Conservation (phyloP, 495 filamentous ascomycete genomes). For the Penicillium soppii region DNA sequence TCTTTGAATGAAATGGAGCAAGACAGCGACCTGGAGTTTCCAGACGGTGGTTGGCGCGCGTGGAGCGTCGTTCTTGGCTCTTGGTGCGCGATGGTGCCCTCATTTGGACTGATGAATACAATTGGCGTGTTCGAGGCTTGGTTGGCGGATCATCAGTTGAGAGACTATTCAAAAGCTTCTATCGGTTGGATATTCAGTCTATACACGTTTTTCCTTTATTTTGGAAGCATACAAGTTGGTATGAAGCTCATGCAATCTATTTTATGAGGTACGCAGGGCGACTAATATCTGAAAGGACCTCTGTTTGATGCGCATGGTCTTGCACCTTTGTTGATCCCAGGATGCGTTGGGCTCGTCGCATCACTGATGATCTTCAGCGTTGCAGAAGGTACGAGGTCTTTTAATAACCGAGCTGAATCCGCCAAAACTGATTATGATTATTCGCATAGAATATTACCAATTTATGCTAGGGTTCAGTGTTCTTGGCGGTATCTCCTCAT, state of each 20-base stretch:
- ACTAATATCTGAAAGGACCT: constrained; percentile 5
- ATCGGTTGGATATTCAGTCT: constrained; percentile 51
- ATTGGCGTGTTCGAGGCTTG: constrained; percentile 56
- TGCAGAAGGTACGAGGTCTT: constrained; percentile 3
- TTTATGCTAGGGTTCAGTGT: constrained; percentile 28
- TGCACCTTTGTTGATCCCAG: constrained; percentile 13
- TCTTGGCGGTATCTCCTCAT: constrained; percentile 22
- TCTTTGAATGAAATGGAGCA: too few relatives aligned
- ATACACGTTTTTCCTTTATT: constrained; percentile 20
- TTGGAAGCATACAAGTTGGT: constrained; percentile 21
- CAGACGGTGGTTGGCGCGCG: constrained; percentile 21
- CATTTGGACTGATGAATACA: constrained; percentile 52
- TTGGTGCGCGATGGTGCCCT: constrained; percentile 20
- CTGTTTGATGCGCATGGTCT: constrained; percentile 25
- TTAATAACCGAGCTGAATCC: too few relatives aligned
- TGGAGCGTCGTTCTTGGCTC: constrained; percentile 23
- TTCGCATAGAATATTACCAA: constrained; percentile 27
- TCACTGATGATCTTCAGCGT: constrained; percentile 30
- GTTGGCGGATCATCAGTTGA: constrained; percentile 49
- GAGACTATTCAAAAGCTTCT: constrained; percentile 34
- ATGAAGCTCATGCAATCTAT: too few relatives aligned
- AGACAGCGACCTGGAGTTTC: constrained; percentile 2
- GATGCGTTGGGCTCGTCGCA: constrained; percentile 22
- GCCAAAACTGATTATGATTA: too few relatives aligned
- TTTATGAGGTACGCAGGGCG: too few relatives aligned